Evolutionary conservation across 2,329 filamentous ascomycete genomes (phyloP).

Genomic region (Ceratocystis colombiana): DNA sequence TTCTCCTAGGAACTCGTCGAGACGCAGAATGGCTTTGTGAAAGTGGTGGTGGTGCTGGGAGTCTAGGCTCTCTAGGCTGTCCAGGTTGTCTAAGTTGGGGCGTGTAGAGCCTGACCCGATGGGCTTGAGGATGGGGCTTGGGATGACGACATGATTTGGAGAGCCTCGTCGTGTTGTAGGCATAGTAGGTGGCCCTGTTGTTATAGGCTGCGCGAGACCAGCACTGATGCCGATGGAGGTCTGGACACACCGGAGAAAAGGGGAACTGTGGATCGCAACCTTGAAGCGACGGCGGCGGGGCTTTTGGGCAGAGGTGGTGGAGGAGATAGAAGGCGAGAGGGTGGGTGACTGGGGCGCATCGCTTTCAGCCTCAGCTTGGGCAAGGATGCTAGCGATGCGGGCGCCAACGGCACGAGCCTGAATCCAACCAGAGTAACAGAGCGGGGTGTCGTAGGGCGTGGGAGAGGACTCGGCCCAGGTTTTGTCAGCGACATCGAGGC

Average conservation of each 20-base stretch:
- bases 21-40: conserved; percentile 56
- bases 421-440: conserved; percentile 89
- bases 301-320: conserved; percentile 16
- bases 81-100: conserved; percentile 3
- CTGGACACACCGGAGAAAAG: conserved; percentile 73
- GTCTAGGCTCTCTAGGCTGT: conserved; percentile 11
- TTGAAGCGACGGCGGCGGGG: conserved; percentile 53
- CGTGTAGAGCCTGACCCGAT: conserved; percentile 17
- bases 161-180: conserved; percentile 13
- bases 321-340: conserved; percentile 20
- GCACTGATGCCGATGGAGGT: conserved; percentile 54
- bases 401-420: conserved; percentile 74
- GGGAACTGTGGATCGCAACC: conserved; percentile 84
- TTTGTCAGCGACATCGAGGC: conserved; percentile 88
- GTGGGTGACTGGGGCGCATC: conserved; percentile 29
- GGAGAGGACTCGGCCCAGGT: conserved; percentile 90
- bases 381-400: conserved; percentile 66
- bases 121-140: conserved; percentile 25
- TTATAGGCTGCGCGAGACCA: conserved; percentile 50
- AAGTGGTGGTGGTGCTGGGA: conserved; percentile 31
- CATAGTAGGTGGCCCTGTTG: conserved; percentile 31
- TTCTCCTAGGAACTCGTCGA: conserved; percentile 90
- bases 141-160: conserved; percentile 21
- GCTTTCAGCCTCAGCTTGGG: conserved; percentile 42
- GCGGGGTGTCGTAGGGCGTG: conserved; percentile 86